phyloP scores from a whole-genome alignment of 768 basidiomycete species.

The Naganishia friedmannii region DNA sequence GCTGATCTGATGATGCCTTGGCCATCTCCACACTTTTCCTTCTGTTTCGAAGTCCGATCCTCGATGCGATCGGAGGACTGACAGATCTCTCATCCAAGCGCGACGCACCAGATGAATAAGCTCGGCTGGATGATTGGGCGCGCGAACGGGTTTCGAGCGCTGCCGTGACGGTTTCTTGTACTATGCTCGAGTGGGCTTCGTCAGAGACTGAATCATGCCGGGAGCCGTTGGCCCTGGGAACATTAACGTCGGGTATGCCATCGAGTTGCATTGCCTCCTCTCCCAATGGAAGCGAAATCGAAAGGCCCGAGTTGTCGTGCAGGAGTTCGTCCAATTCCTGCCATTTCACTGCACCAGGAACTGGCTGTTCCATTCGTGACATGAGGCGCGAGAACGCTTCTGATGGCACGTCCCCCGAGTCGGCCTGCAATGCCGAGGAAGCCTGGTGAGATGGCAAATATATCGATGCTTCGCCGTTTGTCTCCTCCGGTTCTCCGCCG shows the following conservation, averaged over 20 bases:
- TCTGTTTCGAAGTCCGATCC: background rate
- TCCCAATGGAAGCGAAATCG: constrained; percentile 1
- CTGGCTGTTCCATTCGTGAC: background rate
- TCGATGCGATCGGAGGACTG: background rate
- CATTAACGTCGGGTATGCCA: background rate
- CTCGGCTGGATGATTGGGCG: background rate
- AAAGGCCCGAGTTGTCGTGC: constrained; percentile 5
- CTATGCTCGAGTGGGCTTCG: background rate
- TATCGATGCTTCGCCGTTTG: background rate
- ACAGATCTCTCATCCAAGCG: background rate
- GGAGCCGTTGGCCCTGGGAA: background rate
- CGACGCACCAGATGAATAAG: background rate
- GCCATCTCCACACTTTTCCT: background rate
- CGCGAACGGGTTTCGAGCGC: background rate
- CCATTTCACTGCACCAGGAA: background rate
- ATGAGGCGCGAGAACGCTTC: background rate
- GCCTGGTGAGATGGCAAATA: background rate
- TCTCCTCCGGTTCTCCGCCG: background rate
- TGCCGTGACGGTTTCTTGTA: background rate
- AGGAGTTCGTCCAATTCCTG: background rate
- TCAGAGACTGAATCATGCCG: background rate
- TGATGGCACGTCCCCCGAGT: background rate
- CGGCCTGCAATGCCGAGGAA: background rate
- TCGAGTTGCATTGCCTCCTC: constrained; percentile 3
- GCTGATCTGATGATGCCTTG: background rate